phyloP scores from a whole-genome alignment of 345 rosid genomes.

The Ceriops decandra region DNA sequence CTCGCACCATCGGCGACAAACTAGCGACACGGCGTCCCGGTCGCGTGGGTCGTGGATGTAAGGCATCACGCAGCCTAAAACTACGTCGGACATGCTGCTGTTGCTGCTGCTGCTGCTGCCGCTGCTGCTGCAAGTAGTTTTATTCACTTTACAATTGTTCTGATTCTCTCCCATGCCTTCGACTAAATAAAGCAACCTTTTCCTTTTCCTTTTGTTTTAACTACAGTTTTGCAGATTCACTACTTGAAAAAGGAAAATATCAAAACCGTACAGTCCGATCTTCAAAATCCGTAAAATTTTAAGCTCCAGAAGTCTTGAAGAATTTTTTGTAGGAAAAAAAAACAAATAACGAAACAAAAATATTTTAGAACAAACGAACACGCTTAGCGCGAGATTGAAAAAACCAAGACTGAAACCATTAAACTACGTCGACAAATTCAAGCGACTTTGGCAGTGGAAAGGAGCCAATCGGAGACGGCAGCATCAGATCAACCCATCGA shows the following conservation, averaged over 20 bases:
- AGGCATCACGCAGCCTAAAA: slow-evolving; percentile 56
- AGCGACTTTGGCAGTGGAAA: not conserved
- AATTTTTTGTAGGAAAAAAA: no score
- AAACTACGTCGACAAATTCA: not conserved
- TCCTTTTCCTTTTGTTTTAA: not conserved
- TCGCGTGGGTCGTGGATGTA: slow-evolving; percentile 61
- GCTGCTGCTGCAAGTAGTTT: not conserved
- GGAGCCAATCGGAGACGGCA: not conserved
- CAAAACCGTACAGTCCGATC: no score
- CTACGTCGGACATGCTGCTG: slow-evolving; percentile 41
- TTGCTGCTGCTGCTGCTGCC: not conserved
- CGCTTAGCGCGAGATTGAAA: no score
- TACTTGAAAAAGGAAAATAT: no score
- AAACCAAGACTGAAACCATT: no score
- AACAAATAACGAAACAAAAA: no score
- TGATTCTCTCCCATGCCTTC: slow-evolving; percentile 35
- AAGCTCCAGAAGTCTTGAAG: not conserved
- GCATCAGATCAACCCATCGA: slow-evolving; percentile 1
- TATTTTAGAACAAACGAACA: no score
- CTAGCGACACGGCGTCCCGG: slow-evolving; percentile 67
- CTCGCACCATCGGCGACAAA: slow-evolving; percentile 62
- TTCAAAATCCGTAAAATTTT: no score
- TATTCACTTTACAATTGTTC: slow-evolving; percentile 22
- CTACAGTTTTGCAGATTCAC: no score
- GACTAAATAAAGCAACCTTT: not conserved